phyloP scores from a whole-genome alignment of 345 rosid species.

The Populus simonii region DNA sequence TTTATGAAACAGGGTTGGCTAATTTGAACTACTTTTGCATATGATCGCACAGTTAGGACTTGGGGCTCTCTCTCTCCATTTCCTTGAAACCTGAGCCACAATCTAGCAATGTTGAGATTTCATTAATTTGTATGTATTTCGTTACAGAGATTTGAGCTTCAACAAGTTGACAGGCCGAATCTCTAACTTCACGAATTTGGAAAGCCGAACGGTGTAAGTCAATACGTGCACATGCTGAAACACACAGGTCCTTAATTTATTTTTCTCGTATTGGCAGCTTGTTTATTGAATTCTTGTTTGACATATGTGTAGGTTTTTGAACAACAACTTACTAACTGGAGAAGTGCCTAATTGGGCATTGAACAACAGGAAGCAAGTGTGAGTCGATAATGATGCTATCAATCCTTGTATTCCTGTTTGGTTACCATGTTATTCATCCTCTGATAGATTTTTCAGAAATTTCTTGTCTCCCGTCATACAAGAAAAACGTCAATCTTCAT shows the following conservation, averaged over 20 bases:
- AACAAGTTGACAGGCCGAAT: slow-evolving; percentile 57
- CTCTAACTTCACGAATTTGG: slow-evolving; percentile 33
- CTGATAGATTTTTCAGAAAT: neutral
- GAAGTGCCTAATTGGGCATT: slow-evolving; percentile 49
- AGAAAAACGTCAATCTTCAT: neutral
- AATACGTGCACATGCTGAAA: neutral
- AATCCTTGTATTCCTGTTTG: neutral
- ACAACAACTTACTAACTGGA: slow-evolving; percentile 71
- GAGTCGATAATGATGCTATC: slow-evolving; percentile 24
- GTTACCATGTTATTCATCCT: neutral
- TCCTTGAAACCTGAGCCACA: neutral
- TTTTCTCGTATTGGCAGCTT: neutral
- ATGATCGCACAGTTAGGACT: no score
- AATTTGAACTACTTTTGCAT: no score
- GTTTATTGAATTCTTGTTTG: neutral
- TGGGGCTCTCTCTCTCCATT: neutral
- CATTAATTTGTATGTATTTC: neutral
- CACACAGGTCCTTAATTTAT: neutral
- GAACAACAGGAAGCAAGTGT: slow-evolving; percentile 28
- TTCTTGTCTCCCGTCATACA: neutral
- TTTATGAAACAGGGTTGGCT: slow-evolving; percentile 24
- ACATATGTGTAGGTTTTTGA: slow-evolving; percentile 49
- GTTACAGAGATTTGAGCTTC: slow-evolving; percentile 73
- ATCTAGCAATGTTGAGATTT: no score
- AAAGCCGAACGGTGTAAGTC: slow-evolving; percentile 38